A percentile compares a stretch with the other conserved stretches of the same genome.
Evolutionary conservation across 306 rosid species (phyloP).

Genomic region (Hylodesmum podocarpum): DNA sequence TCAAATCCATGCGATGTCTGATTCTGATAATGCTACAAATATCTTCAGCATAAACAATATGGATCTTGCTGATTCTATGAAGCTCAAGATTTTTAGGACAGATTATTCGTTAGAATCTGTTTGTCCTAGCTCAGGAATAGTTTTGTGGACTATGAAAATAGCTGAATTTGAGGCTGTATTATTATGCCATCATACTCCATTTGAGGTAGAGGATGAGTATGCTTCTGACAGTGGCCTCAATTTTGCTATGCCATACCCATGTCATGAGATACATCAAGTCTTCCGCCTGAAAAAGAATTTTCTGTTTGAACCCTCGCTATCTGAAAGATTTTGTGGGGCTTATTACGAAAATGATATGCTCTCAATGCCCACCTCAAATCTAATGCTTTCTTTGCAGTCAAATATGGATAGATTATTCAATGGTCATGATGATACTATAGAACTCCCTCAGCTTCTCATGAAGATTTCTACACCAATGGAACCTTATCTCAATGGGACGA

Average conservation of each 20-base stretch:
- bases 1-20: slow-evolving; percentile 40
- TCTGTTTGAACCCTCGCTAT: slow-evolving; percentile 37
- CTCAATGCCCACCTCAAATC: slow-evolving; percentile 30
- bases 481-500: slow-evolving; percentile 17
- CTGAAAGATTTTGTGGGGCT: slow-evolving; percentile 29
- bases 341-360: slow-evolving; percentile 35
- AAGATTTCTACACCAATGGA: slow-evolving; percentile 28
- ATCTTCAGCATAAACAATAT: slow-evolving; percentile 14
- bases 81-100: slow-evolving; percentile 57
- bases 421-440: slow-evolving; percentile 23
- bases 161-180: slow-evolving; percentile 67
- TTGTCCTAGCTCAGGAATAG: slow-evolving; percentile 44
- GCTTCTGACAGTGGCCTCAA: slow-evolving; percentile 44
- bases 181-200: slow-evolving; percentile 46
- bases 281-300: slow-evolving; percentile 43
- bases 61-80: slow-evolving; percentile 38
- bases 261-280: slow-evolving; percentile 55
- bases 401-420: slow-evolving; percentile 16
- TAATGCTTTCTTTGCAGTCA: slow-evolving; percentile 34
- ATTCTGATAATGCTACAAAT: slow-evolving; percentile 28
- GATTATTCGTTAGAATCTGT: slow-evolving; percentile 62
- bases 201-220: slow-evolving; percentile 38
- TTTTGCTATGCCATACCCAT: slow-evolving; percentile 60
- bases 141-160: slow-evolving; percentile 68
- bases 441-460: slow-evolving; percentile 31